Base-by-base conservation (phyloP, 108 stramenopile genomes). In the Epithemia pelagica region DNA sequence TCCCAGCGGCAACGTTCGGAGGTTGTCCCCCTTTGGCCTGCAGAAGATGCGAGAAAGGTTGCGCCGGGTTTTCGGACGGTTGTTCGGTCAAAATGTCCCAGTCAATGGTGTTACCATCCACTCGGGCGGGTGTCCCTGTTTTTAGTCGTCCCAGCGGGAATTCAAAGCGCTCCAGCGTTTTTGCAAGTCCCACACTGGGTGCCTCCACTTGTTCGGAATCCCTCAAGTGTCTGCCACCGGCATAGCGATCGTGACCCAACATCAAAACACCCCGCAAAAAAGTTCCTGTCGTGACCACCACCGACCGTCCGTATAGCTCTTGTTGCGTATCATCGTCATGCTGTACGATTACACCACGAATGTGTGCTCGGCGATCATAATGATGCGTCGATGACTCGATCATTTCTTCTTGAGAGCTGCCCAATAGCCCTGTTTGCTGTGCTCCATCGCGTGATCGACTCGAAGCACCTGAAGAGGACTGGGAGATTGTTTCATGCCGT, bases 271-370 rank as follows among this genome's bases (percentile, higher is more conserved):
- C 98, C 22, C 97, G 74, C 25, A 99, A 77, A 75, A 99, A 99
- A 10, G 98, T 99, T 1, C 98, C 98, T 5, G 98, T 99, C 23
- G 98, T 99, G 37, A 99, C 85, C 7, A 99, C 95, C 21, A 96
- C 96, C 22, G 85, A 74, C 25, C 73, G 46, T 22, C 85, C 66
- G 62, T 61, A 53, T 46, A 97, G 76, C 69, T 85, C 82, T 21
- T 89, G 60, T 22, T 69, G 83, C 10, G 72, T 68, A n/a, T 87
- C 73, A 58, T 90, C 80, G n/a, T 55, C 51, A 1, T 59, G 65
- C 33, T 75, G 68, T 15, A 86, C 82, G 5, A 78, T 74, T n/a
- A 93, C 89, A 19, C 92, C 92, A 25, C 86, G 87, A 58, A 93
- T 89, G 30, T 82, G 78, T 23, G 89, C 87, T 60, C 73, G 71